Percentiles rank a stretch among this genome's conserved stretches.
Evolutionary conservation across 176 grass and related monocot species (phyloP).

Genomic region (Oryza punctata): DNA sequence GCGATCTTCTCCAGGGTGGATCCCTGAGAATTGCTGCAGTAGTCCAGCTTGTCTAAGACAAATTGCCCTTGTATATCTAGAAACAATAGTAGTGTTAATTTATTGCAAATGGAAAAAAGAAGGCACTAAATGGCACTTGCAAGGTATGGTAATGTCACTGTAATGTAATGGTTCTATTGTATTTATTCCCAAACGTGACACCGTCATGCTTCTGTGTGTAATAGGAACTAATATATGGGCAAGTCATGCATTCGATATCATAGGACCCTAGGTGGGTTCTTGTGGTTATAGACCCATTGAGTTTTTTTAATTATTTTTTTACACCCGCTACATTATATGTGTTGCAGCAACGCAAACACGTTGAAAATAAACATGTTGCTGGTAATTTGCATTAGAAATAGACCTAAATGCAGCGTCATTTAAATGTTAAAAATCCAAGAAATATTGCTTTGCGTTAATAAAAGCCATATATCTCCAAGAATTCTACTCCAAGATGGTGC

Average conservation of each 20-base stretch:
- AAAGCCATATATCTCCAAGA: background rate
- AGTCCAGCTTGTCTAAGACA: conserved; percentile 78
- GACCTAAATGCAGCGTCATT: background rate
- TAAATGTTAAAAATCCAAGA: background rate
- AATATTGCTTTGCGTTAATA: background rate
- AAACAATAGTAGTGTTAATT: background rate
- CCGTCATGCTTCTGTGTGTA: conserved; percentile 1
- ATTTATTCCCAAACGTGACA: background rate
- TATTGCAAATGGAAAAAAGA: background rate
- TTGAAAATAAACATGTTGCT: background rate
- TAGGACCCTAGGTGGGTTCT: background rate
- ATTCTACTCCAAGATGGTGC: no score
- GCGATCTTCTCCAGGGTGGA: conserved; percentile 86
- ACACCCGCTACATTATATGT: background rate
- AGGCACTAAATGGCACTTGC: background rate
- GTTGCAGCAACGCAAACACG: background rate
- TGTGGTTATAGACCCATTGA: background rate
- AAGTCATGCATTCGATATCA: background rate
- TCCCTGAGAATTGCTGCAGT: conserved; percentile 77
- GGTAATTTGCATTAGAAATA: background rate
- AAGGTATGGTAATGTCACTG: background rate
- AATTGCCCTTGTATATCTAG: background rate
- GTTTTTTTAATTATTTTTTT: background rate
- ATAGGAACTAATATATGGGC: conserved; percentile 1
- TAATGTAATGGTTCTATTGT: background rate